These are phyloP conservation scores for Cyphellophora attinorum DNA, from an alignment of 2,329 filamentous ascomycete genomes.

Conservation along the genomic window DNA sequence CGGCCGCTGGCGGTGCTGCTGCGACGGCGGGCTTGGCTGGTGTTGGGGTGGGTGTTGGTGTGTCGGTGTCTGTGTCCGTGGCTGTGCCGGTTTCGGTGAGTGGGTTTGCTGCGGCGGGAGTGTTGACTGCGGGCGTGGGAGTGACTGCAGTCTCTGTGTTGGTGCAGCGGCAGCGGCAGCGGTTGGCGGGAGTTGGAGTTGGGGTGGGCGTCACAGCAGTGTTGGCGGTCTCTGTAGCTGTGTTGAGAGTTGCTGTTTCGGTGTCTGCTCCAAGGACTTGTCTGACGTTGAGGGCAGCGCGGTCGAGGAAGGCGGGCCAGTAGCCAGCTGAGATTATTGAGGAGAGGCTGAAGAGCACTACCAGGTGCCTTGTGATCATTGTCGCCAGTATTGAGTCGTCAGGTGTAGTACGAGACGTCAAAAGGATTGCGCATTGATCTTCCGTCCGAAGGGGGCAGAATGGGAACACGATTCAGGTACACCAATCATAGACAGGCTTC, in stretches of 20 bases:
- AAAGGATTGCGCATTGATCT: no score
- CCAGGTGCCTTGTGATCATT: not conserved
- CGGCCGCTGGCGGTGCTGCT: conserved; percentile 3
- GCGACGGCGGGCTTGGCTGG: conserved; percentile 23
- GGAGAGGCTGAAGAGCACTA: not conserved
- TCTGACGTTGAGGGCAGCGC: not conserved
- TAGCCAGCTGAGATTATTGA: not conserved
- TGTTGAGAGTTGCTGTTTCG: not conserved
- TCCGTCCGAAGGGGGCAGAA: no score
- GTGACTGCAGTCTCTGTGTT: not conserved
- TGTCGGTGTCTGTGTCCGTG: conserved; percentile 42
- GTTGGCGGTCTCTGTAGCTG: conserved; percentile 1
- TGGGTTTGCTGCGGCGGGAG: not conserved
- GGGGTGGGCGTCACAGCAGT: not conserved
- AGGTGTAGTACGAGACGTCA: no score
- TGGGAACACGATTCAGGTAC: no score
- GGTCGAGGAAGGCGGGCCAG: not conserved
- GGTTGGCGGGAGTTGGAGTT: not conserved
- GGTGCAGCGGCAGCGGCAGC: not conserved
- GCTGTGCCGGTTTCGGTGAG: not conserved
- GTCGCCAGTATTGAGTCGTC: not conserved
- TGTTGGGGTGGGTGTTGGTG: conserved; percentile 29
- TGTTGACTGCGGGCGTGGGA: not conserved
- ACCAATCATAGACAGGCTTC: no score
- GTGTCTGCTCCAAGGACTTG: not conserved